A percentile compares a stretch with the other conserved stretches of the same genome.
Evolutionary conservation across 805 yeast species (phyloP).

Genomic region (Saccharomycopsis vini): DNA sequence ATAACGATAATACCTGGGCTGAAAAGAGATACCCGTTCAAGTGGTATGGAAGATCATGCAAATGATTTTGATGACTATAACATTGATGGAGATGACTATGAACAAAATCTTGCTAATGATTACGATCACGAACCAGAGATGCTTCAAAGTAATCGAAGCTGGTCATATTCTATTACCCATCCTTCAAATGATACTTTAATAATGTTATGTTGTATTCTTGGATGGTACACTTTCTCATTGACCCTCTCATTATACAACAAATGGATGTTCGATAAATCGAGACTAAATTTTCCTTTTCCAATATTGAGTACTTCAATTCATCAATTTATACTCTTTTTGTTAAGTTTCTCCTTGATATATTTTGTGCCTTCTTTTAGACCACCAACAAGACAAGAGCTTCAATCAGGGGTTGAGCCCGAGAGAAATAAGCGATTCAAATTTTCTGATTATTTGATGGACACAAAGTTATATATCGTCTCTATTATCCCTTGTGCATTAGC

Average conservation of each 20-base stretch:
- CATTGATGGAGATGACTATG: slow-evolving; percentile 2
- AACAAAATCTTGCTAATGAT: not conserved
- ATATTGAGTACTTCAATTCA: slow-evolving; percentile 78
- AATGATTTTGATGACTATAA: slow-evolving; percentile 9
- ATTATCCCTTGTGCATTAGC: slow-evolving; percentile 82
- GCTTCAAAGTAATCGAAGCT: not conserved
- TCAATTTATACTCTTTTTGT: slow-evolving; percentile 56
- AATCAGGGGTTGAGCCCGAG: too few relatives aligned
- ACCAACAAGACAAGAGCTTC: slow-evolving; percentile 19
- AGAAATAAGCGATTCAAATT: slow-evolving; percentile 6
- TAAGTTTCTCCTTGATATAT: slow-evolving; percentile 41
- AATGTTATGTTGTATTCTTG: slow-evolving; percentile 24
- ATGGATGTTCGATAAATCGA: slow-evolving; percentile 86
- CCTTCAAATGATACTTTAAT: slow-evolving; percentile 10
- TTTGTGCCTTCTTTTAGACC: slow-evolving; percentile 41
- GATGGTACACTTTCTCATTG: slow-evolving; percentile 68
- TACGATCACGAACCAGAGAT: not conserved
- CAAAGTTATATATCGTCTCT: slow-evolving; percentile 37
- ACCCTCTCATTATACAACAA: slow-evolving; percentile 77
- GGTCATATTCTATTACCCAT: slow-evolving; percentile 7
- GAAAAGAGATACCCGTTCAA: slow-evolving; percentile 1
- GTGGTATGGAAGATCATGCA: not conserved
- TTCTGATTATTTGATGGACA: slow-evolving; percentile 24
- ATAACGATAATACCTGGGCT: not conserved
- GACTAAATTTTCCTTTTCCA: slow-evolving; percentile 75